Conservation (phyloP, 306 rosid species). For the Vigna radiata region DNA sequence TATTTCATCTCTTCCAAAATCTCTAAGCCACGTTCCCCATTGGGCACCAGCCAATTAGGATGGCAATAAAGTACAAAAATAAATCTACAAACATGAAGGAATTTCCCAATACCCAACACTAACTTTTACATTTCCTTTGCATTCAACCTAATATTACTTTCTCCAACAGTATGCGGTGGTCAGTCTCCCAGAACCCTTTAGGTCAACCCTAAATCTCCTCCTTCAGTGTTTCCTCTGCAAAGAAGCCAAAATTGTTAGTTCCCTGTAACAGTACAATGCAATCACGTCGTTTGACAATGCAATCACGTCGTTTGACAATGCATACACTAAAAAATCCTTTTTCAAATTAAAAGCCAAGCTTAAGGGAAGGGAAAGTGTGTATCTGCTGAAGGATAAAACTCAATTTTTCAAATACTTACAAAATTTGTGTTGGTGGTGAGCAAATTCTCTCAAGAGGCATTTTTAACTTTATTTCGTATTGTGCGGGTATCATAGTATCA, state of each 20-base stretch:
- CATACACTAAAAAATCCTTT: neutral
- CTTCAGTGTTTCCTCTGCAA: conserved; percentile 69
- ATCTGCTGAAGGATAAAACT: neutral
- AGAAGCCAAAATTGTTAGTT: conserved; percentile 38
- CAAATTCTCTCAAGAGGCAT: neutral
- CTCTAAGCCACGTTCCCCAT: neutral
- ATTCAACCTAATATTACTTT: conserved; percentile 25
- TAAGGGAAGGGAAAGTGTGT: neutral
- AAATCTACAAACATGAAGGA: neutral
- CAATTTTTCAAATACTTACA: neutral
- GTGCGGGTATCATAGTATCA: conserved; percentile 19
- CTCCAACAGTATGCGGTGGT: conserved; percentile 16
- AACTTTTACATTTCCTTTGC: conserved; percentile 13
- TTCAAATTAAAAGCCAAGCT: neutral
- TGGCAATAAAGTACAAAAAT: neutral
- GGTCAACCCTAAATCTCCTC: neutral
- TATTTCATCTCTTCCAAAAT: conserved; percentile 14
- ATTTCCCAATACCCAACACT: neutral
- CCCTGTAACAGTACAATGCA: conserved; percentile 10
- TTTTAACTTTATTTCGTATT: conserved; percentile 3
- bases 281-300: neutral
- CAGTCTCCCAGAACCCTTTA: neutral
- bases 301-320: neutral
- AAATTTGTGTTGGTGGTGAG: neutral
- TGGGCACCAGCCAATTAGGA: neutral